These are phyloP conservation scores for Cucurbita moschata DNA, from an alignment of 306 rosid genomes.

Conservation along the genomic window DNA sequence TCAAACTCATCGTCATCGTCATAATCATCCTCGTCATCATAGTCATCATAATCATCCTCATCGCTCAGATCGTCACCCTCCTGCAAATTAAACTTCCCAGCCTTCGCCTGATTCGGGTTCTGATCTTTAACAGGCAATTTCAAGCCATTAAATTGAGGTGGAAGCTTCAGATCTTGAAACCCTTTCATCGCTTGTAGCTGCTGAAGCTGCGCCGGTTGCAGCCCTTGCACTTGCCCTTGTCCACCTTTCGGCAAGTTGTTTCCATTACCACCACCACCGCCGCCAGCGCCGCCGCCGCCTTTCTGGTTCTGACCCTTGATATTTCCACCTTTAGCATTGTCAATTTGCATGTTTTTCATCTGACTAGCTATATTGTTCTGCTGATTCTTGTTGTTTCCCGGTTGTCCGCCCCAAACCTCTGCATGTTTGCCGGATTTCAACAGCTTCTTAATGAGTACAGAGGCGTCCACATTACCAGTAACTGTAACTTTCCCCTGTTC, in stretches of 20 bases:
- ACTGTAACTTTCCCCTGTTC: slow-evolving; percentile 90
- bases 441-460: slow-evolving; percentile 72
- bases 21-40: slow-evolving; percentile 5
- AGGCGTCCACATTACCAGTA: slow-evolving; percentile 78
- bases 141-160: slow-evolving; percentile 51
- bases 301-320: slow-evolving; percentile 21
- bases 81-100: slow-evolving; percentile 33
- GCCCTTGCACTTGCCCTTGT: slow-evolving; percentile 12
- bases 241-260: slow-evolving; percentile 30
- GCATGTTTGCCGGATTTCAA: slow-evolving; percentile 85
- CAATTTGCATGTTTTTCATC: slow-evolving; percentile 58
- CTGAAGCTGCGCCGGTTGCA: slow-evolving; percentile 21
- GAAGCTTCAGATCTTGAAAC: slow-evolving; percentile 55
- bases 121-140: slow-evolving; percentile 24
- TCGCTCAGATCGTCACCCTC: slow-evolving; percentile 38
- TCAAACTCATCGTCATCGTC: slow-evolving; percentile 23
- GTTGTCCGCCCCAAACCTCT: slow-evolving; percentile 59
- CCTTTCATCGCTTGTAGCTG: slow-evolving; percentile 71
- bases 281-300: slow-evolving; percentile 46
- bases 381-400: slow-evolving; percentile 27
- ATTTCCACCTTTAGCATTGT: slow-evolving; percentile 30
- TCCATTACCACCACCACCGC: slow-evolving; percentile 37
- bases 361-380: slow-evolving; percentile 39
- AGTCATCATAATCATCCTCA: slow-evolving; percentile 32
- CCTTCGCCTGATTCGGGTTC: slow-evolving; percentile 28